Conservation (phyloP, 352 stramenopile genomes). For the Globisporangium emineosum region DNA sequence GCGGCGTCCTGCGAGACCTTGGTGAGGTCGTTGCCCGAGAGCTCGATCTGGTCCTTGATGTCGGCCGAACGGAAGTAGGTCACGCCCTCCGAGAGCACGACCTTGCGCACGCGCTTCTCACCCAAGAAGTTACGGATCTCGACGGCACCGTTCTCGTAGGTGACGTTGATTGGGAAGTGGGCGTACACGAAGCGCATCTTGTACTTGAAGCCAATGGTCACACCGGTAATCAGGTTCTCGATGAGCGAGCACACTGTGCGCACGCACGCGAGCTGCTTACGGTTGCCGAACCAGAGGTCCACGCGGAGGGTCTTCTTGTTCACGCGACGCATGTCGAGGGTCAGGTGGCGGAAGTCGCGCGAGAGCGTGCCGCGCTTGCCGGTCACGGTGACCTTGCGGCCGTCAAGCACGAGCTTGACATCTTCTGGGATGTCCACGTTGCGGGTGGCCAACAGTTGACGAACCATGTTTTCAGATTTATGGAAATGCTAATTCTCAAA, state of each 20-base stretch:
- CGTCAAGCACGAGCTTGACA: conserved; percentile 93
- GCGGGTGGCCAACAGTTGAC: conserved; percentile 91
- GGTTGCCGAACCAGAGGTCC: conserved; percentile 98
- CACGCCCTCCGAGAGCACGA: conserved; percentile 93
- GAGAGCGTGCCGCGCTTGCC: conserved; percentile 94
- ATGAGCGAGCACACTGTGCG: conserved; percentile 98
- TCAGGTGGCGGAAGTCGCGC: conserved; percentile 97
- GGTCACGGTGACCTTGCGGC: conserved; percentile 94
- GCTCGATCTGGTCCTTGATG: conserved; percentile 99
- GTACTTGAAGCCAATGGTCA: conserved; percentile 98
- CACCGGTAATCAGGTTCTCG: conserved; percentile 99
- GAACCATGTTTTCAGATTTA: conserved; percentile 59
- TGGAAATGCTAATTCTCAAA: conserved; percentile 73
- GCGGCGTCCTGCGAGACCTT: conserved; percentile 92
- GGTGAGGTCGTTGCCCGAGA: conserved; percentile 97
- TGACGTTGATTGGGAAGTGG: conserved; percentile 99
- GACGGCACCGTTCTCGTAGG: conserved; percentile 90
- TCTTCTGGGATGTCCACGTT: conserved; percentile 93
- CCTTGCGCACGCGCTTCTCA: conserved; percentile 97
- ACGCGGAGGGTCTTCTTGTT: conserved; percentile 93
- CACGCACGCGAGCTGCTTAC: conserved; percentile 98
- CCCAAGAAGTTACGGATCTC: conserved; percentile 99
- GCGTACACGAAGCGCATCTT: conserved; percentile 99
- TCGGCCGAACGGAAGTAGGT: conserved; percentile 93
- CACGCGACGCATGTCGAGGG: conserved; percentile 93